Base-by-base conservation (phyloP, 352 stramenopile species). In the Globisporangium spiculum region DNA sequence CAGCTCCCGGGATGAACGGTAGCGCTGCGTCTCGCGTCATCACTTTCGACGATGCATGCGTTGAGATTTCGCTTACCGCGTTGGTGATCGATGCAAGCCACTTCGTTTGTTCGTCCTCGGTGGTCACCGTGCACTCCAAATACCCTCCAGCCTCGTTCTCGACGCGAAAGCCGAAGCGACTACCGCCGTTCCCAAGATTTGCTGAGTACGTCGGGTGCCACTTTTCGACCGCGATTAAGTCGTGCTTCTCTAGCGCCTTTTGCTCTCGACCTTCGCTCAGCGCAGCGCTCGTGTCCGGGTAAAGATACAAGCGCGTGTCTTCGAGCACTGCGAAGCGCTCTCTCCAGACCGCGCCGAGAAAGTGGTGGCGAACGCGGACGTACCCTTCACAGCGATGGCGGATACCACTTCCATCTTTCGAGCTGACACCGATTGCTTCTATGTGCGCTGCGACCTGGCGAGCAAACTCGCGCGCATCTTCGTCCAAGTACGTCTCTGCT, bases 101-200 rank as follows among this genome's bases (percentile, higher is more conserved):
- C 3, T 60, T 18, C 27, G 73, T 74, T 1, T 78, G 78, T 30
- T 88, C 78, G 0, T 74, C 65, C n/a, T 75, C 68, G 0, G 53
- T 70, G 20, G 59, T 27, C 1, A 88, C 77, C 0, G 62, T 81
- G 63, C 81, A 79, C 65, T 92, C 86, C 27, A 93, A 73, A 60
- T 80, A 88, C 52, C 80, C 82, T 2, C 82, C 79, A 26, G 77
- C 81, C 24, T 81, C 80, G 4, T 88, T 92, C 56, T 88, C 78
- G 24, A 89, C 64, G n/a, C 81, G 81, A 36, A 93, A 80, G 1
- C 81, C 80, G 18, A 75, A 70, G 3, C 75, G 71, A 62, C 60
- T 65, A 1, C 63, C 54, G 1, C 63, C 57, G n/a, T 63, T 71
- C 1, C 68, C 66, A 1, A 67, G 60, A 12, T 70, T 73, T 20